Evolutionary conservation across 495 filamentous ascomycete genomes (phyloP), one percentile per base, ranked within the genome.

Genomic region (Penicillium maclennaniae): DNA sequence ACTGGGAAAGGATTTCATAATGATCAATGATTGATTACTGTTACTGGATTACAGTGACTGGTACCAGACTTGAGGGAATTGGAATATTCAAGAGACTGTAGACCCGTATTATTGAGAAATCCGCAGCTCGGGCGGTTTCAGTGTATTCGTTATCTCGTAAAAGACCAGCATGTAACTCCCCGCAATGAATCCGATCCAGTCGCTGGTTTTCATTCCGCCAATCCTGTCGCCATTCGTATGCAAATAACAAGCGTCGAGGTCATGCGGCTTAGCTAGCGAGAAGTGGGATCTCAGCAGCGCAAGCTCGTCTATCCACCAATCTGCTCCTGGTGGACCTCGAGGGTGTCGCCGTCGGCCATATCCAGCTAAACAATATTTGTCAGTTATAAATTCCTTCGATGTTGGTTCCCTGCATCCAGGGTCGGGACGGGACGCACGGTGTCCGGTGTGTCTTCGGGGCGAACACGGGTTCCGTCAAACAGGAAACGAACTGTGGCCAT

Each of bases 271-370:
- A 1, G 40, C 20, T 19, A 27, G 40, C 28, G 26, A 21, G 45
- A 41, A 21, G 34, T 25, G 40, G 14, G 26, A 43, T 16, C 27
- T 38, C 19, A 25, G 31, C 19, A 26, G 19, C 45, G 23, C 17
- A 48, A 43, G 17, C 16, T 45, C 15, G n/a, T 73, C 58, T 67
- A 78, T 34, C 86, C 88, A 50, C 93, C 95, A 50, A 97, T 95
- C 68, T 99, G 95, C 68, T 99, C 95, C 62, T 97, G 95, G 72
- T 97, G 95, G 23, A 99, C 95, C 65, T 99, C 95, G 8, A 99
- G 83, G 2, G 89, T 95, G 63, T 99, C 95, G 15, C 95, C 93
- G 58, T 99, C 95, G 59, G 84, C 78, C 93, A 98, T 97, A 31
- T 97, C 93, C 42, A 98, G 84, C 93, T 98, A 53, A 37, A 19